Conservation (phyloP, 768 basidiomycete genomes). For the Cystofilobasidium bisporidii region DNA sequence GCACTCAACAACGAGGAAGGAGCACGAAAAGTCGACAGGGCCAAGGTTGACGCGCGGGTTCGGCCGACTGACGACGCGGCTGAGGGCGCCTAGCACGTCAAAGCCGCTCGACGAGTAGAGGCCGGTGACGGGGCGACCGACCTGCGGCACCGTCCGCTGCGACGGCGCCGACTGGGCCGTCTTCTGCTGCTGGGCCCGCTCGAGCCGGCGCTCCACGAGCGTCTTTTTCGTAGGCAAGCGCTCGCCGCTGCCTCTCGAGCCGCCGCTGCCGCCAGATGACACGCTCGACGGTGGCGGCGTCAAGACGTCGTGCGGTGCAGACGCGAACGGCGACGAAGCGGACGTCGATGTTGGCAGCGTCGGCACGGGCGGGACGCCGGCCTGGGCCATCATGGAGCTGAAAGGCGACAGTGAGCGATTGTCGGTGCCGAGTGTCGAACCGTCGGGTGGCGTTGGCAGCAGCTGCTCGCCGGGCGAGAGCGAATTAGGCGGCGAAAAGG, state of each 20-base stretch:
- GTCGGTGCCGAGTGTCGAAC: not conserved
- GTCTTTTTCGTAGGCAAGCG: not conserved
- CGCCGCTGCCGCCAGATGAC: not conserved
- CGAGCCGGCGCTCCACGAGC: not conserved
- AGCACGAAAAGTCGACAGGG: slow-evolving; percentile 82
- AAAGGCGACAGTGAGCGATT: not conserved
- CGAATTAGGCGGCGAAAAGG: not conserved
- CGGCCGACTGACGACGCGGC: slow-evolving; percentile 62
- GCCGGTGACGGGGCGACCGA: slow-evolving; percentile 32
- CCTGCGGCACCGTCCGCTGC: slow-evolving; percentile 11
- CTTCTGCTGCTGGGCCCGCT: not conserved
- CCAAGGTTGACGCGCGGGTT: slow-evolving; percentile 70
- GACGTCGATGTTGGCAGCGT: not conserved
- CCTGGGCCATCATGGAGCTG: not conserved
- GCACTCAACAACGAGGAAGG: slow-evolving; percentile 76
- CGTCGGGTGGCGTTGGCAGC: not conserved
- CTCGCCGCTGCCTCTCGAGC: not conserved
- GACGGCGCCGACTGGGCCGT: not conserved
- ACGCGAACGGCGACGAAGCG: not conserved
- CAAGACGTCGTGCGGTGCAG: not conserved
- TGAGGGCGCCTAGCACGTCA: slow-evolving; percentile 72
- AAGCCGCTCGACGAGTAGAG: slow-evolving; percentile 88
- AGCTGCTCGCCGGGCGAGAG: not conserved
- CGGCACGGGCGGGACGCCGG: not conserved
- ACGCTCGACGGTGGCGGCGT: slow-evolving; percentile 1